Conservation (phyloP, 1,139 yeast genomes). For the Saccharomyces hybrid region DNA sequence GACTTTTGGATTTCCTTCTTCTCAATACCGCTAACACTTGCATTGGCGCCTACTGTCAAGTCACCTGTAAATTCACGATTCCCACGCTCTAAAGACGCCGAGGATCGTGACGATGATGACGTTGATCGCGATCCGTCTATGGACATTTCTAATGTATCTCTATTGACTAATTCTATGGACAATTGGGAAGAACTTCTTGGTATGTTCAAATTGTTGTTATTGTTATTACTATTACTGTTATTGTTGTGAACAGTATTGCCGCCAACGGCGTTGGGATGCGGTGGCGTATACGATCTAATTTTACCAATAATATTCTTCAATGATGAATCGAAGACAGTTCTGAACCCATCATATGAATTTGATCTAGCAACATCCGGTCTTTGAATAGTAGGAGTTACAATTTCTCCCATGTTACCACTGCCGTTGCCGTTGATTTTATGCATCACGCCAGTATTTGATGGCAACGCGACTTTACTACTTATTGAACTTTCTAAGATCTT, state of each 20-base stretch:
- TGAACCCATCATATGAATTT: slow-evolving; percentile 24
- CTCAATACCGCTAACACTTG: neutral
- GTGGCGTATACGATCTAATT: slow-evolving; percentile 28
- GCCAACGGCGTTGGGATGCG: slow-evolving; percentile 8
- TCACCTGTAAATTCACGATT: neutral
- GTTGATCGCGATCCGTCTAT: neutral
- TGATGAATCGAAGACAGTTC: slow-evolving; percentile 25
- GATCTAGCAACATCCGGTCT: slow-evolving; percentile 12
- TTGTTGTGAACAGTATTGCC: slow-evolving; percentile 4
- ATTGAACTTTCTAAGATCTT: slow-evolving; percentile 15
- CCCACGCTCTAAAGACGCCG: neutral
- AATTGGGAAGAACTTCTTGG: slow-evolving; percentile 12
- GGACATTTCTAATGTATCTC: neutral
- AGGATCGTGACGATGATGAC: neutral
- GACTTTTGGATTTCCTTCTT: slow-evolving; percentile 6
- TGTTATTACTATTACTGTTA: too few relatives aligned
- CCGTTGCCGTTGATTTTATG: slow-evolving; percentile 2
- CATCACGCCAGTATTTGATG: slow-evolving; percentile 5
- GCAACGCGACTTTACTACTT: slow-evolving; percentile 16
- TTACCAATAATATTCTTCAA: slow-evolving; percentile 27
- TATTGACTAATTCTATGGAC: slow-evolving; percentile 4
- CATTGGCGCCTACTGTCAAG: neutral
- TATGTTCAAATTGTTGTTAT: neutral
- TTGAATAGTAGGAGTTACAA: slow-evolving; percentile 4
- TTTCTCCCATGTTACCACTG: slow-evolving; percentile 1